Base-by-base conservation (phyloP, 75 land plant genomes). In the Larix kaempferi region DNA sequence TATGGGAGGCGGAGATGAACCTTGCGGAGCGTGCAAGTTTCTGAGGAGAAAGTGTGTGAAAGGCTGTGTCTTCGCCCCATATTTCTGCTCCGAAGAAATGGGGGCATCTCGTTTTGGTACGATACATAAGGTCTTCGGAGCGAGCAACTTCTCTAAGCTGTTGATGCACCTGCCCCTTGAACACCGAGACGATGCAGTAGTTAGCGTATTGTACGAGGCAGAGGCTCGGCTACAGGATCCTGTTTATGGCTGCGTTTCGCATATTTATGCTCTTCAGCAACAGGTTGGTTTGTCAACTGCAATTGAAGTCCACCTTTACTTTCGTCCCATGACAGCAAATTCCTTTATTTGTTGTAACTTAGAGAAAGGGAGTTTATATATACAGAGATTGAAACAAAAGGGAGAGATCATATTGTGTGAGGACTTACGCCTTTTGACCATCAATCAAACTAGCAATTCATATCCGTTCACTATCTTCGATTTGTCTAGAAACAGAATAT, bases 11-110 rank as follows among this genome's bases (percentile, higher is more conserved):
- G 59, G 49, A 16, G 75, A 55, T 5, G 52, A 65, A 4, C 77
- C 77, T 25, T 86, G 88, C 56, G 88, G 88, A 33, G 88, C 87
- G 7, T 86, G 88, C 77, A 86, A 86, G 80, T 84, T 86, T 59
- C 77, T 86, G 54, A 65, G 88, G 6, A 71, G 88, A 35, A 86
- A 86, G 74, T 86, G 88, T 64, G 87, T 77, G 27, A 66, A 64
- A 56, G 81, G 67, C 15, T 86, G 88, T 76, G 76, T 86, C 1
- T 86, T 80, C 55, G 88, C 88, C 23, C 86, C 88, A 10, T 80
- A 86, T 66, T 84, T 86, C 74, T 71, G 76, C 15, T 59, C 87
- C 5, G 88, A 86, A 75, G 83, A 86, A n/a, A 15, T 33, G 74
- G 88, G 88, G 6, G 83, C 88, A 35, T 80, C 86, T 5, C 87